These are phyloP conservation scores for Eucalyptus pauciflora DNA, from an alignment of 345 rosid species.

Conservation along the genomic window DNA sequence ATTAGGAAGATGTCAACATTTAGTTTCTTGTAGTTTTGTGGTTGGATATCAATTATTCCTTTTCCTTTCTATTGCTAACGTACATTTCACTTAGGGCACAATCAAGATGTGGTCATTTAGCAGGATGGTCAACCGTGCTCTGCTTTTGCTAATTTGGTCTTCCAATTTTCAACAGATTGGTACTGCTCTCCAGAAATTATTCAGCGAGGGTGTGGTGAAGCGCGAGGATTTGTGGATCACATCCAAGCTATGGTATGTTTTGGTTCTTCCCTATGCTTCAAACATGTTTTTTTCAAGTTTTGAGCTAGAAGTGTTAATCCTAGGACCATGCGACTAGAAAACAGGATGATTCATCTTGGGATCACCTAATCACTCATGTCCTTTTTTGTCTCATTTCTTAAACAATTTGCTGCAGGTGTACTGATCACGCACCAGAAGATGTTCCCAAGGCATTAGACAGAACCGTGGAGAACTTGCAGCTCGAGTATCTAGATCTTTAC, in stretches of 20 bases:
- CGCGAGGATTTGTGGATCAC: constrained; percentile 67
- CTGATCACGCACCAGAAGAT: constrained; percentile 57
- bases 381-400: neutral
- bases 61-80: neutral
- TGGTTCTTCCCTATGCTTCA: neutral
- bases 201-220: constrained; percentile 66
- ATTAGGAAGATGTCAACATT: neutral
- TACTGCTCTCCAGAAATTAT: constrained; percentile 40
- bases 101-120: neutral
- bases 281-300: neutral
- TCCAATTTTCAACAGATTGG: constrained; percentile 42
- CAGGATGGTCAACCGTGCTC: neutral
- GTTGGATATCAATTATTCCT: neutral
- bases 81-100: neutral
- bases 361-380: neutral
- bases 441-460: constrained; percentile 46
- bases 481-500: constrained; percentile 65
- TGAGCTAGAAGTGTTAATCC: neutral
- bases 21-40: neutral
- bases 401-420: constrained; percentile 15
- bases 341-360: neutral
- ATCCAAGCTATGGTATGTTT: constrained; percentile 62
- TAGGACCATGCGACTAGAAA: neutral
- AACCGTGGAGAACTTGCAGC: constrained; percentile 56
- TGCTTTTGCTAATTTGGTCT: neutral